Evolutionary conservation across 495 filamentous ascomycete species (phyloP).

Genomic region (Penicillium chermesinum): DNA sequence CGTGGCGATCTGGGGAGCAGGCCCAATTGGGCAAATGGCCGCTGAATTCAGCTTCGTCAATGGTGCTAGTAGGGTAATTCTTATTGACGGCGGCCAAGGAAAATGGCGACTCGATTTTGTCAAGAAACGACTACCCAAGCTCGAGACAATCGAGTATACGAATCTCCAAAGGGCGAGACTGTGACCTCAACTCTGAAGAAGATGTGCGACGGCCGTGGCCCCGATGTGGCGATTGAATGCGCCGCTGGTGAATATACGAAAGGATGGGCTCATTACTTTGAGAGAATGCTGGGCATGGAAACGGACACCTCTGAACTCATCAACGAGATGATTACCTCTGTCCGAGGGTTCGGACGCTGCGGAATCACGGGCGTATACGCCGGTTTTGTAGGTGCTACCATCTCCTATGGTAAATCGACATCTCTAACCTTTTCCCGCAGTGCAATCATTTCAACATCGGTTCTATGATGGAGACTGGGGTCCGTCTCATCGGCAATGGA

Average conservation of each 20-base stretch:
- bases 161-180: conserved; percentile 48
- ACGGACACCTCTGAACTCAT: conserved; percentile 83
- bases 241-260: conserved; percentile 83
- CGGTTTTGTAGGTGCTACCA: conserved; percentile 58
- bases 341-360: conserved; percentile 67
- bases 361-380: conserved; percentile 81
- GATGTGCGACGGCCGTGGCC: conserved; percentile 60
- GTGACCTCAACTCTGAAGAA: conserved; percentile 71
- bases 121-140: conserved; percentile 55
- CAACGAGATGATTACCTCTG: conserved; percentile 81
- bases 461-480: conserved; percentile 75
- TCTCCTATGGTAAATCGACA: too few species aligned
- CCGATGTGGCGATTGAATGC: conserved; percentile 78
- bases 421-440: too few species aligned
- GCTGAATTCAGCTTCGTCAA: conserved; percentile 66
- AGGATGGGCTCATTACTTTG: conserved; percentile 73
- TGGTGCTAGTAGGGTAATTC: conserved; percentile 70
- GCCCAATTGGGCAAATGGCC: conserved; percentile 73
- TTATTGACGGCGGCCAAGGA: conserved; percentile 66
- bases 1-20: conserved; percentile 56
- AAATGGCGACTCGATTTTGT: conserved; percentile 65
- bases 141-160: conserved; percentile 57
- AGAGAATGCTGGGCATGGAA: conserved; percentile 67
- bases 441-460: conserved; percentile 83
- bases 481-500: conserved; percentile 70